Percentiles rank a stretch among this genome's conserved stretches.
These are phyloP conservation scores for Pulveroboletus ridleyi DNA, from an alignment of 1,284 basidiomycete species.

Conservation along the genomic window DNA sequence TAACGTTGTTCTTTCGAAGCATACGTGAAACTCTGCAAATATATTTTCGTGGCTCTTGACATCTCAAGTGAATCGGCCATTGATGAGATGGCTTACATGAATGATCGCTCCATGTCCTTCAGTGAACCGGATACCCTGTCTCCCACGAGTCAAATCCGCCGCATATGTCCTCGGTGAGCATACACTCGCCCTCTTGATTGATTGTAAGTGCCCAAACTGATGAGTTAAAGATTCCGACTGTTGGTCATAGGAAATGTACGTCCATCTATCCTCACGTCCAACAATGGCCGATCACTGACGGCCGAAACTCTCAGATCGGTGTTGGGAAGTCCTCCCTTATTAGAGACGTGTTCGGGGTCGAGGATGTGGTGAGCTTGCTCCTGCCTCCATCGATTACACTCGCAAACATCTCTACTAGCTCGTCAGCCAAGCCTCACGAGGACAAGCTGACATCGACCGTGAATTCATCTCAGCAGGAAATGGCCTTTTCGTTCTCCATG, in stretches of 20 bases:
- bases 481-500: not conserved
- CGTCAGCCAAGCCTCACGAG: not conserved
- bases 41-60: not conserved
- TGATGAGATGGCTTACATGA: not conserved
- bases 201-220: not conserved
- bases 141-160: not conserved
- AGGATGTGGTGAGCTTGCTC: not conserved
- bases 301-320: not conserved
- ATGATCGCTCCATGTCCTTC: not conserved
- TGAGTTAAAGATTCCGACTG: constrained; percentile 1
- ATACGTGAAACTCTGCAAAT: not conserved
- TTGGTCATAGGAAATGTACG: constrained; percentile 5
- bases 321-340: constrained; percentile 7
- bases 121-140: not conserved
- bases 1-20: not conserved
- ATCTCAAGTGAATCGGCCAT: not conserved
- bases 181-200: not conserved
- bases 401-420: not conserved
- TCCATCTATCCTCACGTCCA: not conserved
- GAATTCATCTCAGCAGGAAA: not conserved
- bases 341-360: not conserved
- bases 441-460: not conserved
- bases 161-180: constrained; percentile 5
- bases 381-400: not conserved
- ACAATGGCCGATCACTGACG: not conserved